Evolutionary conservation across 2,329 filamentous ascomycete genomes (phyloP).

Genomic region (Botrytis fabae): DNA sequence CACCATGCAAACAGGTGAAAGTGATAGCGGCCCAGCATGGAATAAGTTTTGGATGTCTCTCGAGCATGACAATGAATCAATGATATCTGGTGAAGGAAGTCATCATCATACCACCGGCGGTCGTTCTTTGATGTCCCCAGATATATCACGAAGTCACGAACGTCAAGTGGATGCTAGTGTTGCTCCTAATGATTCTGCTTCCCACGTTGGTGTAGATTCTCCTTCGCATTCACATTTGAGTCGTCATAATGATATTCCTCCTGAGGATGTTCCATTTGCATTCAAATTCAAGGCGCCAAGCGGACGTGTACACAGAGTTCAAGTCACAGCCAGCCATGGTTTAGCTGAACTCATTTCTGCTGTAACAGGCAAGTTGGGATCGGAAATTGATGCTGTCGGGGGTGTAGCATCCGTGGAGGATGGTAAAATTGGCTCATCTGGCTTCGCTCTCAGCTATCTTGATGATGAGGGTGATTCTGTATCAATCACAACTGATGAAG

Average conservation of each 20-base stretch:
- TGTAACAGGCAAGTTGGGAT: constrained; percentile 81
- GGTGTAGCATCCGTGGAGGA: constrained; percentile 77
- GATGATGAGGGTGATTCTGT: constrained; percentile 97
- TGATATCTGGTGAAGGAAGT: constrained; percentile 88
- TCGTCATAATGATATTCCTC: constrained; percentile 54
- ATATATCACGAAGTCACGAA: constrained; percentile 64
- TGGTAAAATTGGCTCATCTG: constrained; percentile 71
- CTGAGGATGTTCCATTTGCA: constrained; percentile 78
- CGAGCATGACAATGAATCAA: constrained; percentile 84
- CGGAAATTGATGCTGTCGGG: constrained; percentile 80
- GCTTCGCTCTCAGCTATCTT: constrained; percentile 91
- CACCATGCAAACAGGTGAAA: constrained; percentile 84
- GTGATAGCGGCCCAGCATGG: constrained; percentile 87
- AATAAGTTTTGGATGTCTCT: constrained; percentile 99
- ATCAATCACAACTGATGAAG: constrained; percentile 93
- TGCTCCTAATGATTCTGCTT: constrained; percentile 90
- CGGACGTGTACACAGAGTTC: constrained; percentile 88
- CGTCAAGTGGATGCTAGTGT: constrained; percentile 74
- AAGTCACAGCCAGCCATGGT: constrained; percentile 78
- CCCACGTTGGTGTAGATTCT: constrained; percentile 81
- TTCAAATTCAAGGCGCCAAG: constrained; percentile 99
- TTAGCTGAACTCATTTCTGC: constrained; percentile 74
- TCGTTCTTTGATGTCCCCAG: constrained; percentile 80
- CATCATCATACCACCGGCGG: constrained; percentile 66
- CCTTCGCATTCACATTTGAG: constrained; percentile 64